Percentiles rank a stretch among this genome's conserved stretches.
Evolutionary conservation across 1,139 yeast species (phyloP).

Genomic region (Zygoascus sp.): DNA sequence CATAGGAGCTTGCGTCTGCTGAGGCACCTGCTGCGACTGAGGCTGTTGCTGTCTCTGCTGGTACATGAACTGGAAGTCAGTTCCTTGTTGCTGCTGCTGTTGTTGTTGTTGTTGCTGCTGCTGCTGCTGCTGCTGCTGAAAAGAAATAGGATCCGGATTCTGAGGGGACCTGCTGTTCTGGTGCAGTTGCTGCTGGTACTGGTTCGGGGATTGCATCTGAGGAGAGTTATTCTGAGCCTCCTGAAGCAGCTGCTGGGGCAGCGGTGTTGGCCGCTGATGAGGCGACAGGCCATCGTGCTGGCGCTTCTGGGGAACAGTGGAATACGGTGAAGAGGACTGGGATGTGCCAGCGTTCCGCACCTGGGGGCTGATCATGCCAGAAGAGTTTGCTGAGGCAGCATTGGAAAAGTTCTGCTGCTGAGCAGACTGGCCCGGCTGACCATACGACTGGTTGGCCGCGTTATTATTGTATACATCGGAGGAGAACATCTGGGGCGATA

Average conservation of each 20-base stretch:
- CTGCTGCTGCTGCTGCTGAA: conserved; percentile 13
- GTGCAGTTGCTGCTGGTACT: conserved; percentile 2
- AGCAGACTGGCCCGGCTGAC: conserved; percentile 10
- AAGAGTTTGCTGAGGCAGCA: conserved; percentile 6
- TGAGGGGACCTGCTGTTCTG: conserved; percentile 8
- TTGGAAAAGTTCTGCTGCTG: conserved; percentile 14
- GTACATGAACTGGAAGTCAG: conserved; percentile 17
- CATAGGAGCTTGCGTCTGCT: conserved; percentile 11
- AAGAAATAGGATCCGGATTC: background rate
- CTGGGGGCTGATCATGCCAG: conserved; percentile 8
- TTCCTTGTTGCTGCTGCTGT: conserved; percentile 11
- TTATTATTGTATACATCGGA: conserved; percentile 10
- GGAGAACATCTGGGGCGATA: conserved; percentile 23
- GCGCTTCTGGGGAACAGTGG: conserved; percentile 15
- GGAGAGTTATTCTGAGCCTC: conserved; percentile 21
- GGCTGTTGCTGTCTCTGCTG: conserved; percentile 14
- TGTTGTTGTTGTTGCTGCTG: conserved; percentile 10
- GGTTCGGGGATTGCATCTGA: conserved; percentile 6
- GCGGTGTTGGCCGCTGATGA: conserved; percentile 24
- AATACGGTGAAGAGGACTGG: conserved; percentile 13
- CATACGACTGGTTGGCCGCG: background rate
- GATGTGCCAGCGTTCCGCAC: conserved; percentile 7
- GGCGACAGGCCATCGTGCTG: conserved; percentile 18
- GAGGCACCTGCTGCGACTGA: conserved; percentile 12
- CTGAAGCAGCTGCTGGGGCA: conserved; percentile 26